Percentiles rank a stretch among this genome's conserved stretches.
Conservation (phyloP, 164 flowering plant species). For the Stephania cephalantha region DNA sequence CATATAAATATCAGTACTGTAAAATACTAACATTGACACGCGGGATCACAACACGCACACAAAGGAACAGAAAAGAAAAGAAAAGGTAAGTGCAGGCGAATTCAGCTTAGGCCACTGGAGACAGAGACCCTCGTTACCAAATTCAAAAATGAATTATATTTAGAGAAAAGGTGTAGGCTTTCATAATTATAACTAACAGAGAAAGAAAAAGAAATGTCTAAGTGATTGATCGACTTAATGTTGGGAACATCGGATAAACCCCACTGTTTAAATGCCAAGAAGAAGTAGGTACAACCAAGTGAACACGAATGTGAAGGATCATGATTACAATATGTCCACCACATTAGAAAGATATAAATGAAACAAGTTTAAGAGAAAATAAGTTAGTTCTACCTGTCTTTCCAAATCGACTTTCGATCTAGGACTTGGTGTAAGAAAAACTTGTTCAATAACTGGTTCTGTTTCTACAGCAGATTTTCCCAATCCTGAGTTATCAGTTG, state of each 20-base stretch:
- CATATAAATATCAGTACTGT: neutral
- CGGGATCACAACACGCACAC: neutral
- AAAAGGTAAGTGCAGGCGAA: neutral
- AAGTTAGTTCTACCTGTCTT: conserved; percentile 56
- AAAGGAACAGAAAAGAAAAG: neutral
- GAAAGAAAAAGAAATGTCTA: neutral
- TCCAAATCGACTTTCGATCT: conserved; percentile 82
- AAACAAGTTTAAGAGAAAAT: neutral
- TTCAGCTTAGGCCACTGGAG: neutral
- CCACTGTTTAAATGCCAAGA: neutral
- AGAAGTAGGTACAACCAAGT: neutral
- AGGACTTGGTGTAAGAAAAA: conserved; percentile 70
- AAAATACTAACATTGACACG: neutral
- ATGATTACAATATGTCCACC: neutral
- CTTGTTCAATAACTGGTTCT: conserved; percentile 94
- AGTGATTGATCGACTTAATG: neutral
- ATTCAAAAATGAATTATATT: neutral
- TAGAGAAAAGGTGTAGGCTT: neutral
- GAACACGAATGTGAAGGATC: neutral
- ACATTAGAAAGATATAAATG: neutral
- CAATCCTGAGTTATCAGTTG: conserved; percentile 83
- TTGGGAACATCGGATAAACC: neutral
- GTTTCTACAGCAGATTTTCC: conserved; percentile 87
- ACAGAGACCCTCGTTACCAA: neutral
- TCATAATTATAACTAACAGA: neutral